These are phyloP conservation scores for Drechmeria coniospora DNA, from an alignment of 2,329 filamentous ascomycete genomes.

Conservation along the genomic window DNA sequence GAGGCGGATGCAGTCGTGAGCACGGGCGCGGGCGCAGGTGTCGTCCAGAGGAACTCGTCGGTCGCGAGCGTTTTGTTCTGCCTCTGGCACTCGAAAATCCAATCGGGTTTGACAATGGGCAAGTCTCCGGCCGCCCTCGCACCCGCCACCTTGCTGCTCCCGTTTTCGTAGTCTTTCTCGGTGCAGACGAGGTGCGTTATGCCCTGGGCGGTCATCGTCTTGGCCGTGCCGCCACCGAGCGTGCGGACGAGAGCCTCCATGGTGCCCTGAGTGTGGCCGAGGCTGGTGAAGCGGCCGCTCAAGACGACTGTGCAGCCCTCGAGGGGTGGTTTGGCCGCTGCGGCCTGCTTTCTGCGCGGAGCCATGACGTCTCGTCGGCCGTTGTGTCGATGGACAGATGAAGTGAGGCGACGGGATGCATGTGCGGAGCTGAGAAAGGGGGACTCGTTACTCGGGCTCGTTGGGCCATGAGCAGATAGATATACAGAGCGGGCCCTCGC, in stretches of 20 bases:
- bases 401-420: no score
- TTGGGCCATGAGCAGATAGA: no score
- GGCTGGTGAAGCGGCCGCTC: constrained; percentile 1
- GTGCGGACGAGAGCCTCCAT: background rate
- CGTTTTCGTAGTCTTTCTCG: constrained; percentile 32
- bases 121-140: constrained; percentile 30
- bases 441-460: no score
- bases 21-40: background rate
- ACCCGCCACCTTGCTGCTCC: constrained; percentile 31
- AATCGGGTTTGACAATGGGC: constrained; percentile 41
- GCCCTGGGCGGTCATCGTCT: constrained; percentile 27
- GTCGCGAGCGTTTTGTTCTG: constrained; percentile 10
- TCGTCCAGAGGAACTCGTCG: constrained; percentile 12
- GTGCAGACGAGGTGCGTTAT: constrained; percentile 44
- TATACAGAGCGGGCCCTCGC: no score
- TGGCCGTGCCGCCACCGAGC: constrained; percentile 1
- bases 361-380: no score
- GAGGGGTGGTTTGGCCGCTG: constrained; percentile 1
- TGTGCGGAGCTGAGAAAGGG: no score
- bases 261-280: constrained; percentile 1
- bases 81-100: constrained; percentile 42
- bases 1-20: background rate
- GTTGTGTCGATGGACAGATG: no score
- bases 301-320: constrained; percentile 1
- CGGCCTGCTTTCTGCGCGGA: no score